phyloP scores from a whole-genome alignment of 1,284 basidiomycete genomes.

The Heterobasidion occidentale region DNA sequence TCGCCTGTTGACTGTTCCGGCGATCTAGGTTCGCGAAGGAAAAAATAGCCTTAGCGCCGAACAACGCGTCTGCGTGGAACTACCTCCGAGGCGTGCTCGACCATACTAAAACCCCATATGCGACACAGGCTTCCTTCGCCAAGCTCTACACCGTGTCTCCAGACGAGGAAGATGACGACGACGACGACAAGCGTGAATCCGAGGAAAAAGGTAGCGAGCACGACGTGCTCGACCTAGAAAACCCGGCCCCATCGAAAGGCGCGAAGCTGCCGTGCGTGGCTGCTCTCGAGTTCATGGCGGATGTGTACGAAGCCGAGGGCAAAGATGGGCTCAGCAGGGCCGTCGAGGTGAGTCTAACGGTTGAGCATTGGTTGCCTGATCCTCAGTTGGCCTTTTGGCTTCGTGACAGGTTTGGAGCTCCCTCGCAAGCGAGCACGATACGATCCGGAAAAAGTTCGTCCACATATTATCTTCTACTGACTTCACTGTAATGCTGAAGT shows the following conservation, averaged over 20 bases:
- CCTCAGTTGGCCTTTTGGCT: constrained; percentile 3
- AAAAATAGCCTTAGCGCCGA: constrained; percentile 80
- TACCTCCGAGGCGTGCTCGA: constrained; percentile 79
- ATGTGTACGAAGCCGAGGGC: constrained; percentile 58
- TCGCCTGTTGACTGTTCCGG: background rate
- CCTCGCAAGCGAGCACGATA: constrained; percentile 66
- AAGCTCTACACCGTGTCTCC: constrained; percentile 46
- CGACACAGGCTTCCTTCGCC: constrained; percentile 51
- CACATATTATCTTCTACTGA: constrained; percentile 9
- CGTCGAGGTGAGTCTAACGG: constrained; percentile 31
- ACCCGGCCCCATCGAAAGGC: constrained; percentile 55
- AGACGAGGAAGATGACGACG: constrained; percentile 15
- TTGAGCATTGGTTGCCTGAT: constrained; percentile 1
- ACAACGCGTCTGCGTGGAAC: constrained; percentile 92
- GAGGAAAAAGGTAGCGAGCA: no score
- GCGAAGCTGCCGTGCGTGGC: constrained; percentile 69
- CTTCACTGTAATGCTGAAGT: constrained; percentile 10
- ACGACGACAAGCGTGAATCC: background rate
- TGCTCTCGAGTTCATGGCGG: constrained; percentile 84
- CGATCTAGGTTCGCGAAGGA: constrained; percentile 51
- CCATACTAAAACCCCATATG: constrained; percentile 48
- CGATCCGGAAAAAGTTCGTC: constrained; percentile 70
- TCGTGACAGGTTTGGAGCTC: constrained; percentile 56
- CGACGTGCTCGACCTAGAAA: constrained; percentile 64
- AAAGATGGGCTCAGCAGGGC: constrained; percentile 39